Conservation (phyloP, 192 early-diverging fungal species). For the Rhizophagus prolifer region DNA sequence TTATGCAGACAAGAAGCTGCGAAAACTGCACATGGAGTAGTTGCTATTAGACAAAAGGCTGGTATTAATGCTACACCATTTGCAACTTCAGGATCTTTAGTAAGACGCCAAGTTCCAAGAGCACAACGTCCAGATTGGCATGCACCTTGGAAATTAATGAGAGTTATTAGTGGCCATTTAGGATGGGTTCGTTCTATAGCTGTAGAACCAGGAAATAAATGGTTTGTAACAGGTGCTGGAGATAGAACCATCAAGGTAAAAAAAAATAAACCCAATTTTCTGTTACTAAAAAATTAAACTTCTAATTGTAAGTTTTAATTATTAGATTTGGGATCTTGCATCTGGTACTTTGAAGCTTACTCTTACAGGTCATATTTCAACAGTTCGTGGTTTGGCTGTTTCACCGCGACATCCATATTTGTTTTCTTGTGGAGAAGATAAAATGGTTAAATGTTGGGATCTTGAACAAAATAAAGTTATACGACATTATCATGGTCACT, state of each 20-base stretch:
- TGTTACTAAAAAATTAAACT: neutral
- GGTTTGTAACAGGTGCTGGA: slow-evolving; percentile 98
- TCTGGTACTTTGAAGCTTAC: slow-evolving; percentile 94
- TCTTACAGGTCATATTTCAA: slow-evolving; percentile 94
- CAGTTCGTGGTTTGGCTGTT: slow-evolving; percentile 91
- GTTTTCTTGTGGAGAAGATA: slow-evolving; percentile 97
- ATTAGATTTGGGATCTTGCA: slow-evolving; percentile 96
- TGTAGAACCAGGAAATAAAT: slow-evolving; percentile 93
- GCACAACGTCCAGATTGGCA: slow-evolving; percentile 85
- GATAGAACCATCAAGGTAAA: slow-evolving; percentile 94
- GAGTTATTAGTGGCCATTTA: slow-evolving; percentile 95
- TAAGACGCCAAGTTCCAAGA: slow-evolving; percentile 53
- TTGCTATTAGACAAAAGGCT: slow-evolving; percentile 21
- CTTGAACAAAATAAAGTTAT: slow-evolving; percentile 99
- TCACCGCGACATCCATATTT: slow-evolving; percentile 95
- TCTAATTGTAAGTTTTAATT: neutral
- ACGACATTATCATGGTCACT: slow-evolving; percentile 97
- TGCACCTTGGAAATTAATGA: slow-evolving; percentile 98
- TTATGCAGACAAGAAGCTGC: slow-evolving; percentile 23
- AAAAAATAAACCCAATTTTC: slow-evolving; percentile 1
- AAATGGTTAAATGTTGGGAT: slow-evolving; percentile 99
- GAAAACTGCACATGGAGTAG: slow-evolving; percentile 13
- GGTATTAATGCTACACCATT: slow-evolving; percentile 45
- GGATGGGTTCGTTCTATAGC: slow-evolving; percentile 95
- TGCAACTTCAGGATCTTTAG: slow-evolving; percentile 48